Evolutionary conservation across 2,329 filamentous ascomycete genomes (phyloP), one percentile per base, ranked within the genome.

Genomic region (Calonectria hawksworthii): DNA sequence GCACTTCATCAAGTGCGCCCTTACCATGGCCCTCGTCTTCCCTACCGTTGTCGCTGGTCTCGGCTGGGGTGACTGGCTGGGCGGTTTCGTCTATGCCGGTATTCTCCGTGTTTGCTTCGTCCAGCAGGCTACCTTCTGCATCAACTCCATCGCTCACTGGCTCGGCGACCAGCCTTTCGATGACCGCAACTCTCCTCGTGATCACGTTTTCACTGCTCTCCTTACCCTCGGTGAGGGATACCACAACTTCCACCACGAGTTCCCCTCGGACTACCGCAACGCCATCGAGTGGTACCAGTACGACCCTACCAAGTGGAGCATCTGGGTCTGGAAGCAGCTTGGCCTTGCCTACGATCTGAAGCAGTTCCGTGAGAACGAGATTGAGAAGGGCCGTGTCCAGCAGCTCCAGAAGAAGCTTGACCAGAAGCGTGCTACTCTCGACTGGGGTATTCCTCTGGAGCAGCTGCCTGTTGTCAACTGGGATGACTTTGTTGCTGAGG

Each of bases 201-300:
- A 98, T 82, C 95, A 98, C 86, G 91, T 96, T 83, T 92, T 98
- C 86, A 98, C 95, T 51, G 95, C 95, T 56, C 87, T 98, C 23
- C 93, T 95, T 80, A 98, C 95, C 54, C 93, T 98, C 28, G 95
- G 95, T 64, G 95, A 96, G 87, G 95, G 95, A 36, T 98, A 98
- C 88, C 95, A 98, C 91, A 98, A 98, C 90, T 98, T 98, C 91
- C 95, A 98, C 88, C 95, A 98, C 90, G 95, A 98, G 86, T 98
- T 98, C 87, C 95, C 95, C 70, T 96, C 94, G 14, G 95, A 98
- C 86, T 98, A 97, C 92, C 94, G 95, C 84, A 98, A 98, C 84
- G 95, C 95, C 76, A 96, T 97, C 80, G 90, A 95, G 86, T 98
- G 95, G 95, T 94, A 93, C 88, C 95, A 98, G 84, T 98, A 98